These are phyloP conservation scores for Aphanocladium album DNA, from an alignment of 2,329 filamentous ascomycete genomes.

Conservation along the genomic window DNA sequence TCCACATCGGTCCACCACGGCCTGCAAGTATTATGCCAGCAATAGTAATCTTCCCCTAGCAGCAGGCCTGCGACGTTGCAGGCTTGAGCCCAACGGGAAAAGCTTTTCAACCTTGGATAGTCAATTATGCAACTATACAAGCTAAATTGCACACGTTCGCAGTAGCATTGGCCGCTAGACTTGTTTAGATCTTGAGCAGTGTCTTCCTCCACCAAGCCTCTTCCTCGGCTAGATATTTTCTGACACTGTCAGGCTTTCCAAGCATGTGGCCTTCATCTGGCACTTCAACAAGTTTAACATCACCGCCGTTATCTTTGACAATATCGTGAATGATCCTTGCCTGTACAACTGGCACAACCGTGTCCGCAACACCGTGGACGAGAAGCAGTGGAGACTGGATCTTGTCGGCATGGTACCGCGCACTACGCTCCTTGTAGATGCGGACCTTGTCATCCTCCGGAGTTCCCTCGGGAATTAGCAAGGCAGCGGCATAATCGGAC, in stretches of 20 bases:
- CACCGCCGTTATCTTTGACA: slow-evolving; percentile 35
- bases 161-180: neutral
- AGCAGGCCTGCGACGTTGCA: too few species aligned
- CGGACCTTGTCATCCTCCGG: slow-evolving; percentile 33
- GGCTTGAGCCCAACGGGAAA: neutral
- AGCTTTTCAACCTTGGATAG: neutral
- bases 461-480: slow-evolving; percentile 34
- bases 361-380: slow-evolving; percentile 51
- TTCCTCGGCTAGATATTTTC: slow-evolving; percentile 37
- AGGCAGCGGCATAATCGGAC: slow-evolving; percentile 42
- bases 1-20: slow-evolving; percentile 5
- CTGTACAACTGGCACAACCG: slow-evolving; percentile 54
- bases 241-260: slow-evolving; percentile 33
- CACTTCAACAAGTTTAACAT: slow-evolving; percentile 43
- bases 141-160: neutral
- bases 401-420: slow-evolving; percentile 41
- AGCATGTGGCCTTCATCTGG: slow-evolving; percentile 49
- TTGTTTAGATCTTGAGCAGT: slow-evolving; percentile 22
- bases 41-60: neutral
- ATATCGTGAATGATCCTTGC: slow-evolving; percentile 45
- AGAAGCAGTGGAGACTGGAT: slow-evolving; percentile 49
- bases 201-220: slow-evolving; percentile 44
- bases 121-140: neutral
- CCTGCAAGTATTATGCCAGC: neutral
- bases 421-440: slow-evolving; percentile 43